Evolutionary conservation across 2,329 filamentous ascomycete genomes (phyloP), one percentile per base, ranked within the genome.

Genomic region (Amauroascus niger): DNA sequence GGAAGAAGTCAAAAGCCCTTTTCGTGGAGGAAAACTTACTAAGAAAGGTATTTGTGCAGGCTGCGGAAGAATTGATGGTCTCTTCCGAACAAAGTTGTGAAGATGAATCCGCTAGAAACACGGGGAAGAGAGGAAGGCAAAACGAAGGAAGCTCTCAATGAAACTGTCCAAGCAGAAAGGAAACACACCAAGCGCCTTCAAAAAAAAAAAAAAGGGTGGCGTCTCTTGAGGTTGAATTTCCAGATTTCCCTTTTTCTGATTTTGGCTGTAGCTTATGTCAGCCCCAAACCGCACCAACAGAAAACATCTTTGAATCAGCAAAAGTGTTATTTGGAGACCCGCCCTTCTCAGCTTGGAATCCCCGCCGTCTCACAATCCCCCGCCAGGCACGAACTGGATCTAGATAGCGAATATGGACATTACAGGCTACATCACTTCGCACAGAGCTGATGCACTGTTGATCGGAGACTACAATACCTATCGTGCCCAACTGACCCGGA

Each of bases 391-490:
- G 26, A 14, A 20, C 6, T n/a, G n/a, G 22, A 7, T 24, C 2
- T 30, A 16, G 2, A 8, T 13, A 16, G 40, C 20, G 20, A 43
- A 55, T 57, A 96, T 97, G 91, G 88, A 96, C 60, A 88, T 97
- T 70, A 97, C 93, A 54, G 81, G 81, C 61, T 90, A 88, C 60
- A 76, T 97, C 61, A 79, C 89, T 65, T 81, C 83, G 51, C 83
- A 86, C 60, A 80, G 93, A 59, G 87, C 95, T 68, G 81, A 87
- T 64, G 88, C 88, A 35, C 83, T 96, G 49, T 80, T 95, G 28
- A 83, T 93, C 60, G 90, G 89, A 62, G 89, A 96, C 73, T 90
- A 95, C 73, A 82, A 81, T 65, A 84, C 84, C 54, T 97, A 97
- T 70, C 85, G 89, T 64, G 76, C 77, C 47, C 86, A 88, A 67